Evolutionary conservation across 108 stramenopile genomes (phyloP), one percentile per base, ranked within the genome.

Genomic region (Nannochloropsis oceanica): DNA sequence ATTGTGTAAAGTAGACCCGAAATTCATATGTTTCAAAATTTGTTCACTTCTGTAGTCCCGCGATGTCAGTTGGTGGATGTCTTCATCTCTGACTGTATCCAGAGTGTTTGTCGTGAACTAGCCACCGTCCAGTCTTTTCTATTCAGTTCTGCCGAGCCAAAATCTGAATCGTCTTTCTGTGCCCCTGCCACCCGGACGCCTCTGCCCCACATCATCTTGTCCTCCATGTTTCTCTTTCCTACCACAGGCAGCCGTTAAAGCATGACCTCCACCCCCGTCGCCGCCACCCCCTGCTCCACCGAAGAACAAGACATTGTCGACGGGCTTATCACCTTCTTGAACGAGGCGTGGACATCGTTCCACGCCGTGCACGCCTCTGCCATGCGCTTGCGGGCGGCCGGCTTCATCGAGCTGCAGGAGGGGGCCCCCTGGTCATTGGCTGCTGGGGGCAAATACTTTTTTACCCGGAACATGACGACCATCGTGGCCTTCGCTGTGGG

Each of bases 401-500:
- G 89, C 25, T 91, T 89, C 24, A 84, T 50, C 42, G 84, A 87
- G 44, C 85, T 91, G 25, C 80, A 87, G 43, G 90, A 91, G 79
- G 88, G 85, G 83, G 80, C 25, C 26, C 8, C 20, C 0, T 84
- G 46, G 50, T 34, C 22, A 27, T 84, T 22, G 18, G 27, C 81
- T 84, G n/a, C 87, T 8, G 84, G 87, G 14, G 97, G 97, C 11
- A 95, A 94, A 85, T 98, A 98, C 83, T 97, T 92, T 91, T 96
- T 93, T 82, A 96, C 97, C 0, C 83, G 95, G n/a, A 96, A 98
- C 89, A 94, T 93, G 86, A 93, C 92, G 27, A 94, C 95, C 8
- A 83, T 98, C 22, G 95, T 96, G 0, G 96, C 96, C n/a, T 97
- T 98, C 88, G 86, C 91, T 12, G 91, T 98, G 12, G 97, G 97